Percentiles rank a stretch among this genome's conserved stretches.
phyloP scores from a whole-genome alignment of 441 rosid species.

The Populus hybrid region DNA sequence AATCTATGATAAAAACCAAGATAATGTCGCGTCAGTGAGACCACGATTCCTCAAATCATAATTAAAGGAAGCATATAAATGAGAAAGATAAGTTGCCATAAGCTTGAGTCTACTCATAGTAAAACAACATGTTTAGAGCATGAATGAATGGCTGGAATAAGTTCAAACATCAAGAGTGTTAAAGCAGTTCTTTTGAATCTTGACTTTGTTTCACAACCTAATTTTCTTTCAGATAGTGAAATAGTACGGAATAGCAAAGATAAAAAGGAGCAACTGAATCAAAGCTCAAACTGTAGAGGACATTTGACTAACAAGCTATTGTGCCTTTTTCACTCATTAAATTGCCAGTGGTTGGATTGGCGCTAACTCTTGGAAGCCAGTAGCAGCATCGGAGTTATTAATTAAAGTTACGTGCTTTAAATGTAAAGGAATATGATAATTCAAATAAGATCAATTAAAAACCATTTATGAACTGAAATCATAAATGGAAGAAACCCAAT shows the following conservation, averaged over 20 bases:
- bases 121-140: background rate
- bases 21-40: background rate
- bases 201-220: background rate
- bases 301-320: background rate
- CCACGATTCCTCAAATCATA: background rate
- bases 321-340: background rate
- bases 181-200: background rate
- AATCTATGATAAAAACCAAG: constrained; percentile 47
- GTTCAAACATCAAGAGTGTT: background rate
- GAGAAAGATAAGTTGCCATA: background rate
- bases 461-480: background rate
- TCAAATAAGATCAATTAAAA: background rate
- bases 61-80: background rate
- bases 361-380: background rate
- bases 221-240: background rate
- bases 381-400: background rate
- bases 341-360: background rate
- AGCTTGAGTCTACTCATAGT: background rate
- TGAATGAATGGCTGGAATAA: background rate
- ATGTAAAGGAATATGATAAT: background rate
- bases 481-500: background rate
- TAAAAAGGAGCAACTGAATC: background rate
- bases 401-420: background rate
- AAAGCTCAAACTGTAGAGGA: background rate
- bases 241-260: background rate